Conservation (phyloP, 2,329 filamentous ascomycete species). For the Diaporthe sp. region DNA sequence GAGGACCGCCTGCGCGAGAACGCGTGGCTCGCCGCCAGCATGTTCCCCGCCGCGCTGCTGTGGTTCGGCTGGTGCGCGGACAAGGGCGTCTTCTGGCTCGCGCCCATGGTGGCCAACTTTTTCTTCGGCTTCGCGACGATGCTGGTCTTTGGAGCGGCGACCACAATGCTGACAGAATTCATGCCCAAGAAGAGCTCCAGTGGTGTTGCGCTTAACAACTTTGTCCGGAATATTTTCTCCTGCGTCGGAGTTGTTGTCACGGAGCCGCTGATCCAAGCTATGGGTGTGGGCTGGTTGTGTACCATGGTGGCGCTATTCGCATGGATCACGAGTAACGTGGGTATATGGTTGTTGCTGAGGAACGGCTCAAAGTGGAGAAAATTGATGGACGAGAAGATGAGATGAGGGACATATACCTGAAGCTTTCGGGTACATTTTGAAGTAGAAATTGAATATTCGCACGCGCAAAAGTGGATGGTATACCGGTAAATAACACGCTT, state of each 20-base stretch:
- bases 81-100: conserved; percentile 56
- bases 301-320: conserved; percentile 68
- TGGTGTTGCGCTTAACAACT: conserved; percentile 86
- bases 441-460: too few relatives aligned
- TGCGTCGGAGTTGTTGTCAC: conserved; percentile 79
- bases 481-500: too few relatives aligned
- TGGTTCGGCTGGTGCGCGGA: conserved; percentile 80
- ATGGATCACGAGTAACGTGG: conserved; percentile 66
- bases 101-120: conserved; percentile 74
- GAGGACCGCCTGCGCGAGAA: conserved; percentile 89
- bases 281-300: conserved; percentile 83
- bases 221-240: conserved; percentile 82
- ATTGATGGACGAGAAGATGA: conserved; percentile 67
- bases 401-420: not conserved
- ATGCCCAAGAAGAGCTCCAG: conserved; percentile 78
- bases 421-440: not conserved
- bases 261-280: conserved; percentile 76
- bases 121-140: conserved; percentile 83
- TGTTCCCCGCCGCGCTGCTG: conserved; percentile 76
- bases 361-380: conserved; percentile 74
- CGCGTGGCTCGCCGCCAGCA: conserved; percentile 78
- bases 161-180: conserved; percentile 89
- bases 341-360: conserved; percentile 72
- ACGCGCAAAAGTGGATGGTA: too few relatives aligned
- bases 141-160: conserved; percentile 80